These are phyloP conservation scores for Dactylellina parvicollis DNA, from an alignment of 2,329 filamentous ascomycete genomes.

Conservation along the genomic window DNA sequence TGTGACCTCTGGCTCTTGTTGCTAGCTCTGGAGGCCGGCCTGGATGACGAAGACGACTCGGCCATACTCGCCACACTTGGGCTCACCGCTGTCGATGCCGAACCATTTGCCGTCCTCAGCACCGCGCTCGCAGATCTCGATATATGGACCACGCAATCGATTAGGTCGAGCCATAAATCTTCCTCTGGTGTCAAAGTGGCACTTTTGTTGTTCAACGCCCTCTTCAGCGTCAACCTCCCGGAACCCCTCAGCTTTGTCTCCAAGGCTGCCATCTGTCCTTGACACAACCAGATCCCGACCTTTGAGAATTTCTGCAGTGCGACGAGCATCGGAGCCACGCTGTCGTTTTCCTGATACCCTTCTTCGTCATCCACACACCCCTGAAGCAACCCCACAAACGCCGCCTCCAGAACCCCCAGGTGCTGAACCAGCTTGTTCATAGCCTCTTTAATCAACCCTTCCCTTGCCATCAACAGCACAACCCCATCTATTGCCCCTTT, in stretches of 20 bases:
- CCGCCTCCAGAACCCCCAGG: conserved; percentile 79
- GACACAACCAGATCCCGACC: conserved; percentile 95
- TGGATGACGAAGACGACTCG: conserved; percentile 24
- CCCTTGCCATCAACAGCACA: conserved; percentile 86
- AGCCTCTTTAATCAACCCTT: conserved; percentile 82
- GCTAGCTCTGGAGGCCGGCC: conserved; percentile 62
- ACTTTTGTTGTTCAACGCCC: conserved; percentile 54
- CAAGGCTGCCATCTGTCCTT: conserved; percentile 77
- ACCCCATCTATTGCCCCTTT: conserved; percentile 92
- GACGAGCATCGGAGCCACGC: conserved; percentile 77
- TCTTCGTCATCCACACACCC: conserved; percentile 58
- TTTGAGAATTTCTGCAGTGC: conserved; percentile 88
- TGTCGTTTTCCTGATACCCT: conserved; percentile 63
- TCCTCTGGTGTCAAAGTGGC: conserved; percentile 67
- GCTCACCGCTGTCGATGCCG: conserved; percentile 22
- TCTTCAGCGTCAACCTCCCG: conserved; percentile 58
- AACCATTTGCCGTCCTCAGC: conserved; percentile 50
- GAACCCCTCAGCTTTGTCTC: conserved; percentile 60
- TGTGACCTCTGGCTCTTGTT: conserved; percentile 49
- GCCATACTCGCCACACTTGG: conserved; percentile 27
- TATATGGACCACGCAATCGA: conserved; percentile 70
- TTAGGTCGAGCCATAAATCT: conserved; percentile 72
- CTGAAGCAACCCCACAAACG: conserved; percentile 77
- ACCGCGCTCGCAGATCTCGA: conserved; percentile 61
- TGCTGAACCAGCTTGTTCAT: conserved; percentile 88